These are phyloP conservation scores for Eucalyptus albens DNA, from an alignment of 345 rosid species.

Conservation along the genomic window DNA sequence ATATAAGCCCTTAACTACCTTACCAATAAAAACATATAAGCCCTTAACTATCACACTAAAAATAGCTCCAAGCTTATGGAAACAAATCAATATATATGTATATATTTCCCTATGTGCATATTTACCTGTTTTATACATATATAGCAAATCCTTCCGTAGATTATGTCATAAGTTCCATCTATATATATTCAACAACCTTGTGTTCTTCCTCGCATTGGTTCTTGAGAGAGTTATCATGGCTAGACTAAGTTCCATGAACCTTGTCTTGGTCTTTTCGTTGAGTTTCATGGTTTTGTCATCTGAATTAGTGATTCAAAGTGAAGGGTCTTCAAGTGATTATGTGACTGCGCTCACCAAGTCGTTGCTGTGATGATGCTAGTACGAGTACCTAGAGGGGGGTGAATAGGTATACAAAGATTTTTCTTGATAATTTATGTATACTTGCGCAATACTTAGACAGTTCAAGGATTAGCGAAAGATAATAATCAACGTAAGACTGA, in stretches of 20 bases:
- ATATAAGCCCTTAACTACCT: no score
- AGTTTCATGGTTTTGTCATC: background rate
- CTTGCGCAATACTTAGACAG: no score
- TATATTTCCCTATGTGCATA: background rate
- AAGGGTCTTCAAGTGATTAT: constrained; percentile 17
- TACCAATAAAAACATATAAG: background rate
- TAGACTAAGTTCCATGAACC: background rate
- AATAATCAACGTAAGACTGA: no score
- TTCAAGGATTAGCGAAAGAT: no score
- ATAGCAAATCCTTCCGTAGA: background rate
- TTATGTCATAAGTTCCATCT: background rate
- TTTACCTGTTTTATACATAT: background rate
- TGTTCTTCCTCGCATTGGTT: background rate
- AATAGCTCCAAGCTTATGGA: background rate
- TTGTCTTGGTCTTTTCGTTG: background rate
- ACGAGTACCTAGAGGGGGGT: no score
- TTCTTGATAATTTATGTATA: no score
- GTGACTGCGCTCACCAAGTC: constrained; percentile 48
- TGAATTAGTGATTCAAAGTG: background rate
- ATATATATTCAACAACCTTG: background rate
- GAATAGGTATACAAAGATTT: no score
- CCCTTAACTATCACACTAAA: background rate
- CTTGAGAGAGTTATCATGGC: background rate
- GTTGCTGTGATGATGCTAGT: no score
- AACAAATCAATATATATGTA: background rate